Evolutionary conservation across 1,139 yeast species (phyloP).

Genomic region (Yamadazyma buinensis): DNA sequence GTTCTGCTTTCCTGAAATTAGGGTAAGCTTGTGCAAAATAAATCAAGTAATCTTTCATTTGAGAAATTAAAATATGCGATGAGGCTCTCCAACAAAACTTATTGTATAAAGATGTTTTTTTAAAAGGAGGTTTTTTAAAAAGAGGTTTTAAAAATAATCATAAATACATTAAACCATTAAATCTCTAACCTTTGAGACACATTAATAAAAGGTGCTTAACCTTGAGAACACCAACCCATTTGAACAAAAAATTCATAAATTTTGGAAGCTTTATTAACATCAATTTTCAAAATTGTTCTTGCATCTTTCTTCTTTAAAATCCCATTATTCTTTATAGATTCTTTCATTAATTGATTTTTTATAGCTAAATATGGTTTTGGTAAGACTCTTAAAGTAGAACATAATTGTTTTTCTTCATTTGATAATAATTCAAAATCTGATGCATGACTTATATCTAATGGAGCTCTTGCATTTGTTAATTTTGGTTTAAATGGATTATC

Average conservation of each 20-base stretch:
- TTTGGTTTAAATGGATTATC: constrained; percentile 34
- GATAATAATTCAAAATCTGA: constrained; percentile 80
- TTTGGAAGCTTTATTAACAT: constrained; percentile 78
- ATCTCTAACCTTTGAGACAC: no score
- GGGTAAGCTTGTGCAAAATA: constrained; percentile 84
- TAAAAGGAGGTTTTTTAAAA: no score
- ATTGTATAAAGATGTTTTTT: no score
- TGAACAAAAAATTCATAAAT: constrained; percentile 89
- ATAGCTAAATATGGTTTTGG: constrained; percentile 95
- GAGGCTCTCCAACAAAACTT: no score
- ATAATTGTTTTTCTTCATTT: constrained; percentile 79
- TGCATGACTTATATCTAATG: constrained; percentile 75
- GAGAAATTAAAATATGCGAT: constrained; percentile 7
- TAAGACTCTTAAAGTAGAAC: constrained; percentile 75
- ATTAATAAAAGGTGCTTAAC: constrained; percentile 18
- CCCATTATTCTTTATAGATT: constrained; percentile 83
- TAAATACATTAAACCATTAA: no score
- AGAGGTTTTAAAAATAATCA: no score
- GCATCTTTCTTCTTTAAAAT: constrained; percentile 77
- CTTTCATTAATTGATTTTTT: constrained; percentile 87
- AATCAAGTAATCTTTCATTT: constrained; percentile 61
- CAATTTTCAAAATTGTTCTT: constrained; percentile 77
- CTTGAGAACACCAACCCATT: constrained; percentile 76
- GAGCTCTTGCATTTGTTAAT: constrained; percentile 39
- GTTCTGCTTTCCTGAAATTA: constrained; percentile 74